phyloP scores from a whole-genome alignment of 2,329 filamentous ascomycete species.

The Verticillium dahliae region DNA sequence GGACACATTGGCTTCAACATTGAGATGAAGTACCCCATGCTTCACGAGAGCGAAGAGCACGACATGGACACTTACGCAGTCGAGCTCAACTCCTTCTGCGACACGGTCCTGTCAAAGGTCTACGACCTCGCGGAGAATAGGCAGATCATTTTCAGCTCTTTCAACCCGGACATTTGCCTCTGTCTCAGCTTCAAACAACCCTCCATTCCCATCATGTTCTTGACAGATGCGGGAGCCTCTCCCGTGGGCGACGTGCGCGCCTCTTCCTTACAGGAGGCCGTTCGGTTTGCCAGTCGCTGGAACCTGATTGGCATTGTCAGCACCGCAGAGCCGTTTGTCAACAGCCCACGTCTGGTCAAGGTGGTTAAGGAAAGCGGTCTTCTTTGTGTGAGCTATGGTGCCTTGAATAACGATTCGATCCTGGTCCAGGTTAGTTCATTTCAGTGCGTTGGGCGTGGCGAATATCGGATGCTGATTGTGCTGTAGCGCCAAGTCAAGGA shows the following conservation, averaged over 20 bases:
- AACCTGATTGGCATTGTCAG: constrained; percentile 88
- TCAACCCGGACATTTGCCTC: constrained; percentile 95
- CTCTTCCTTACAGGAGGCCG: constrained; percentile 87
- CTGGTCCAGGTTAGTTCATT: constrained; percentile 68
- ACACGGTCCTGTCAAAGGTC: constrained; percentile 83
- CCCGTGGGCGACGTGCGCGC: constrained; percentile 84
- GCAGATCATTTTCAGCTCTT: constrained; percentile 96
- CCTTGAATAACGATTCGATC: constrained; percentile 76
- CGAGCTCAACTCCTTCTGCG: constrained; percentile 93
- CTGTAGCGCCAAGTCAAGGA: constrained; percentile 80
- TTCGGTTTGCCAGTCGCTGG: constrained; percentile 92
- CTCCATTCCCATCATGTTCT: constrained; percentile 89
- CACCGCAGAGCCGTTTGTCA: constrained; percentile 80
- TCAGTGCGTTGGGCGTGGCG: not conserved
- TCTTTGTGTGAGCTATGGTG: constrained; percentile 93
- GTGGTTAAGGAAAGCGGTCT: constrained; percentile 93
- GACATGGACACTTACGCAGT: constrained; percentile 96
- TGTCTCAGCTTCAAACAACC: constrained; percentile 95
- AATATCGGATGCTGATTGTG: constrained; percentile 10
- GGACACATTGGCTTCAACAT: constrained; percentile 91
- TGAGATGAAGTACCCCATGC: constrained; percentile 98
- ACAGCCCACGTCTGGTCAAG: constrained; percentile 79
- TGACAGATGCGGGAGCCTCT: constrained; percentile 80
- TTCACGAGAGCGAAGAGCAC: constrained; percentile 89
- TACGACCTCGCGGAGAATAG: constrained; percentile 77